Conservation (phyloP, 441 rosid species). For the Capsella rubella region DNA sequence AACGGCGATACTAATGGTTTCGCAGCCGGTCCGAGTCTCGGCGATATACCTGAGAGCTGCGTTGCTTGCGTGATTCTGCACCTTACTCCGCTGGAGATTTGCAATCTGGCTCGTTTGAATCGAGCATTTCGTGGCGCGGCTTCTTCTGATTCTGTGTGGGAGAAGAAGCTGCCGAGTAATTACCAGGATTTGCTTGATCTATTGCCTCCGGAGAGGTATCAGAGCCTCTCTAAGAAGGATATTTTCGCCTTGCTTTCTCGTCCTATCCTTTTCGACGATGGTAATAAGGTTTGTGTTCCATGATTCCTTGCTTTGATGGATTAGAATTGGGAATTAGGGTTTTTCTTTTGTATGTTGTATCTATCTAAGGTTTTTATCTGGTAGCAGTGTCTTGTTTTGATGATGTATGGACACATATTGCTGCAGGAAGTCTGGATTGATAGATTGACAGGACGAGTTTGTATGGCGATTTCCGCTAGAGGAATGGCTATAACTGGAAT, state of each 20-base stretch:
- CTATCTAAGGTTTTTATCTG: neutral
- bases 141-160: constrained; percentile 71
- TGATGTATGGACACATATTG: neutral
- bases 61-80: constrained; percentile 66
- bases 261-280: constrained; percentile 68
- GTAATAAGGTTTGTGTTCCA: constrained; percentile 58
- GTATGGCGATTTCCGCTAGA: constrained; percentile 77
- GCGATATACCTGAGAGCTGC: constrained; percentile 78
- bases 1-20: constrained; percentile 59
- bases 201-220: constrained; percentile 61
- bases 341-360: neutral
- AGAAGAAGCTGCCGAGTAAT: constrained; percentile 57
- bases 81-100: constrained; percentile 73
- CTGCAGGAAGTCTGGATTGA: constrained; percentile 89
- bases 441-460: constrained; percentile 76
- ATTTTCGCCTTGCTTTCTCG: constrained; percentile 66
- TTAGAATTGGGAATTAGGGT: constrained; percentile 30
- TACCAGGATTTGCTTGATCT: constrained; percentile 59
- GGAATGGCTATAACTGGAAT: constrained; percentile 83
- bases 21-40: constrained; percentile 61
- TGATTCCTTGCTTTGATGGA: neutral
- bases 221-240: constrained; percentile 57
- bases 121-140: constrained; percentile 67
- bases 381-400: neutral
- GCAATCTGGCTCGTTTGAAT: constrained; percentile 67